Conservation (phyloP, 306 rosid species). For the Vachellia collinsii region DNA sequence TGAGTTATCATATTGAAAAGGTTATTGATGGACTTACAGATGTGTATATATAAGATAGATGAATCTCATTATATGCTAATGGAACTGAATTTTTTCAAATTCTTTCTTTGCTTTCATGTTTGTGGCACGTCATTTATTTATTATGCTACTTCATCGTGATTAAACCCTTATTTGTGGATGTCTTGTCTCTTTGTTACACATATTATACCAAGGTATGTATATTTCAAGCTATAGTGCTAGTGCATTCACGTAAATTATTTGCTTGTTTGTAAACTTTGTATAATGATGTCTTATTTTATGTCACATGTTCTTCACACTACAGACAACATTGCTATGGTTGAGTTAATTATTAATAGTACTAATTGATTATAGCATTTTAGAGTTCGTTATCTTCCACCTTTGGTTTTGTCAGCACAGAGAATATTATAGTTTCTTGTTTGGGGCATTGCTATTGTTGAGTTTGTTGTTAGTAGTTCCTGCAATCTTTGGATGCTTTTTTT, state of each 20-base stretch:
- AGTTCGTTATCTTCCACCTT: background rate
- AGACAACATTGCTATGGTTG: background rate
- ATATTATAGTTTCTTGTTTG: background rate
- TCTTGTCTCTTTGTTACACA: background rate
- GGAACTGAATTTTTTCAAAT: background rate
- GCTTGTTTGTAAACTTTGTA: too few relatives aligned
- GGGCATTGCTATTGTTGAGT: conserved; percentile 17
- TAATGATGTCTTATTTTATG: too few relatives aligned
- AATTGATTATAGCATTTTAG: background rate
- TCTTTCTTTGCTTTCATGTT: background rate
- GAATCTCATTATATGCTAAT: background rate
- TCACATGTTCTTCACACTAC: background rate
- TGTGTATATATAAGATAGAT: background rate
- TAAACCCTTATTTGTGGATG: background rate
- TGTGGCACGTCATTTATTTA: background rate
- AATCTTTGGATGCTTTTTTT: conserved; percentile 25
- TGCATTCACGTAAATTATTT: too few relatives aligned
- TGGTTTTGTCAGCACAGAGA: background rate
- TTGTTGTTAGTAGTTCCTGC: conserved; percentile 24
- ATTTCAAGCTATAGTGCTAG: too few relatives aligned
- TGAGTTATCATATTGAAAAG: too few relatives aligned
- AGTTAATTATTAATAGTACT: conserved; percentile 16
- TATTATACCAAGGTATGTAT: too few relatives aligned
- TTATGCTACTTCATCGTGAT: background rate
- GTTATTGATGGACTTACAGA: too few relatives aligned